A percentile compares a stretch with the other conserved stretches of the same genome.
These are phyloP conservation scores for Ogataea paraovalis DNA, from an alignment of 805 yeast genomes.

Conservation along the genomic window DNA sequence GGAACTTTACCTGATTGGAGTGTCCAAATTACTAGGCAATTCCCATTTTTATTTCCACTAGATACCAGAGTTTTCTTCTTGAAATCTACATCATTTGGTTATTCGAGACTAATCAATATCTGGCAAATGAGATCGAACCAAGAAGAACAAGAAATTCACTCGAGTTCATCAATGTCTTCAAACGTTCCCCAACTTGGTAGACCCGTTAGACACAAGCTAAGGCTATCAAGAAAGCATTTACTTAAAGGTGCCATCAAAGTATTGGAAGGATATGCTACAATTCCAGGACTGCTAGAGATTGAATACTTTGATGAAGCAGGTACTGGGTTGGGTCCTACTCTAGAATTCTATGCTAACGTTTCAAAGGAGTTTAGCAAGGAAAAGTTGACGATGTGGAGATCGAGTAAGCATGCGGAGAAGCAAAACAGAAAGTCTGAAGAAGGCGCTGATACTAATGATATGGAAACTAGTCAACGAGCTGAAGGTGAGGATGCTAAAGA, in stretches of 20 bases:
- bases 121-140: constrained; percentile 60
- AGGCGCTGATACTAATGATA: neutral
- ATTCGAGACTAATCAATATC: constrained; percentile 71
- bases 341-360: constrained; percentile 83
- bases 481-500: constrained; percentile 16
- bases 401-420: constrained; percentile 14
- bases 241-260: constrained; percentile 78
- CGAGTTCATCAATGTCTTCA: constrained; percentile 17
- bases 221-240: constrained; percentile 66
- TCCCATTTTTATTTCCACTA: constrained; percentile 80
- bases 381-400: constrained; percentile 68
- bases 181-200: constrained; percentile 59
- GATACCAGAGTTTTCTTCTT: constrained; percentile 74
- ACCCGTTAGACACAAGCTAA: constrained; percentile 71
- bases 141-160: constrained; percentile 28
- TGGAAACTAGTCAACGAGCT: neutral
- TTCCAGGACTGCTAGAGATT: constrained; percentile 80
- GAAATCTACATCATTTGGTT: constrained; percentile 88
- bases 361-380: constrained; percentile 68
- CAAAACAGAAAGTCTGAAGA: neutral
- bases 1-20: constrained; percentile 87
- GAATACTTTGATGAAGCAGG: constrained; percentile 91
- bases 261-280: constrained; percentile 66
- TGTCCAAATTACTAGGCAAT: constrained; percentile 63
- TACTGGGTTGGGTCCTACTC: constrained; percentile 94